Conservation (phyloP, 768 basidiomycete genomes). For the Mrakia gelida region DNA sequence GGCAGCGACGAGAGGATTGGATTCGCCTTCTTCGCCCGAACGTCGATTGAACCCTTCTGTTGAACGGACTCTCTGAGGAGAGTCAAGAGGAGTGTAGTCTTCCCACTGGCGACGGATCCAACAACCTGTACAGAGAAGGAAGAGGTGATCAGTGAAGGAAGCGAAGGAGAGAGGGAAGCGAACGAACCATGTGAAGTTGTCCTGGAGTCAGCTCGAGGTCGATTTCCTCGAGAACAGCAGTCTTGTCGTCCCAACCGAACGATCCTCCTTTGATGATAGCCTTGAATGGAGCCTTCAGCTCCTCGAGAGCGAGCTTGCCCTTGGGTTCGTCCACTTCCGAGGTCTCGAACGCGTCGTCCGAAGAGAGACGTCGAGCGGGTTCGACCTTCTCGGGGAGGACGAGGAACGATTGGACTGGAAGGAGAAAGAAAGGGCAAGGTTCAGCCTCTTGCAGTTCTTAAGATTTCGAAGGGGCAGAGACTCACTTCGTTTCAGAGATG, state of each 20-base stretch:
- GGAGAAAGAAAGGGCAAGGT: no score
- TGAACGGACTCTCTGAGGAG: slow-evolving; percentile 33
- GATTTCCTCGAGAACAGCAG: neutral
- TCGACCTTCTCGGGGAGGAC: slow-evolving; percentile 12
- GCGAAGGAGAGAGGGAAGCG: neutral
- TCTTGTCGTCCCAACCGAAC: slow-evolving; percentile 22
- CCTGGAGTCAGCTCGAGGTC: slow-evolving; percentile 1
- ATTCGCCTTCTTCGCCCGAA: neutral
- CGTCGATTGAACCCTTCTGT: slow-evolving; percentile 15
- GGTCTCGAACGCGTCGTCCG: neutral
- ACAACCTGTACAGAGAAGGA: slow-evolving; percentile 13
- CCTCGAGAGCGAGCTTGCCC: neutral
- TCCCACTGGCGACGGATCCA: slow-evolving; percentile 32
- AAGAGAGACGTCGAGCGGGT: neutral
- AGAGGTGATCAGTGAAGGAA: neutral
- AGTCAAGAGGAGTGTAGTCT: slow-evolving; percentile 32
- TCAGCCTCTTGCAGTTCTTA: no score
- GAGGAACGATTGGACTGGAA: slow-evolving; percentile 12
- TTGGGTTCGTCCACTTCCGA: neutral
- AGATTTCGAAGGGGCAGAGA: no score
- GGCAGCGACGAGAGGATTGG: neutral
- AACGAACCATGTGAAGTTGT: slow-evolving; percentile 21
- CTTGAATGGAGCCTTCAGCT: neutral
- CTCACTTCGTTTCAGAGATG: neutral
- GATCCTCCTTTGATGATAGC: neutral